Evolutionary conservation across 768 basidiomycete species (phyloP), one percentile per base, ranked within the genome.

Genomic region (Vararia minispora): DNA sequence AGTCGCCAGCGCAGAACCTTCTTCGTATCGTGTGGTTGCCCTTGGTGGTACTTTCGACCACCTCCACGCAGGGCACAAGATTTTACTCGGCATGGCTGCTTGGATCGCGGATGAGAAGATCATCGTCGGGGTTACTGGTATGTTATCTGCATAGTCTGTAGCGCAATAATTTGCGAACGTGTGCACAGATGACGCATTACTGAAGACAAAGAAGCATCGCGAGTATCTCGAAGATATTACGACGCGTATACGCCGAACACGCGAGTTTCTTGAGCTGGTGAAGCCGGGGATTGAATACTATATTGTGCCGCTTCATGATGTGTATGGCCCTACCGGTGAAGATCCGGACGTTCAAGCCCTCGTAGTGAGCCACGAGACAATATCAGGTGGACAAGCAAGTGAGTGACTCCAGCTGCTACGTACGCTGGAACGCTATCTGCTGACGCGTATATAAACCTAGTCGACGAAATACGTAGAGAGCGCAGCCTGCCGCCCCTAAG

Each of bases 11-110:
- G 28, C 43, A 4, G 39, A 50, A 12, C 57, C 57, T 1, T 45
- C 62, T 5, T 35, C 46, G 10, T 71, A 62, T 53, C 81, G 80
- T 10, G 84, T 89, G 36, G 74, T 81, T n/a, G 83, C 77, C 0
- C 68, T 97, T 6, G 94, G 95, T 5, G 95, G 95, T 0, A 98
- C 95, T 0, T 98, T 98, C 58, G 95, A 99, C 60, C 95, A 98
- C 57, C 73, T 99, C 12, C 95, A 99, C 54, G 76, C 90, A 3
- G 95, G 94, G 0, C 95, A 99, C 64, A 95, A 95, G 61, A 92
- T 99, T 43, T 73, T 99, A 21, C 72, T 99, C 9, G 86, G 88
- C 52, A 89, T 95, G 78, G 82, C 76, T 10, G 78, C 86, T 1
- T 90, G 82, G 71, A 77, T 98, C 40, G 68, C 91, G 0, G 55